phyloP scores from a whole-genome alignment of 2,329 filamentous ascomycete species.

The Cucurbitaria berberidis region DNA sequence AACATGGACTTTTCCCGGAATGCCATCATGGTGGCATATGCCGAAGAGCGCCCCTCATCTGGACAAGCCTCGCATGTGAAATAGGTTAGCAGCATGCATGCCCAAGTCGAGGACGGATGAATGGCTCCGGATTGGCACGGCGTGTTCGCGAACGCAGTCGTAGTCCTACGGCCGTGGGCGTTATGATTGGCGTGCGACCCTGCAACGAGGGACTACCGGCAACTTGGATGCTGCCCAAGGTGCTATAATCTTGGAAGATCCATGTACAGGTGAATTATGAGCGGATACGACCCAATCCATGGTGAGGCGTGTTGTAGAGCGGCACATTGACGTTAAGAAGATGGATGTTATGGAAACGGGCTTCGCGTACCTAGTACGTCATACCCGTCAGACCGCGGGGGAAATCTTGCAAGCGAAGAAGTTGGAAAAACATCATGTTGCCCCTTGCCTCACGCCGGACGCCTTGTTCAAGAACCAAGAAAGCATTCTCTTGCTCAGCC shows the following conservation, averaged over 20 bases:
- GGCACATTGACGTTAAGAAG: slow-evolving; percentile 1
- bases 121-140: not conserved
- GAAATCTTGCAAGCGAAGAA: slow-evolving; percentile 17
- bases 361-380: slow-evolving; percentile 14
- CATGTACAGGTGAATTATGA: too few relatives aligned
- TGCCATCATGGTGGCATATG: slow-evolving; percentile 10
- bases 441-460: slow-evolving; percentile 4
- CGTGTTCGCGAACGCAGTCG: not conserved
- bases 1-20: slow-evolving; percentile 14
- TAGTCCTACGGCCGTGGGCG: not conserved
- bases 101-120: not conserved
- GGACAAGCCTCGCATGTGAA: not conserved
- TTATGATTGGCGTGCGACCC: not conserved
- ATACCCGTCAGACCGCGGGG: slow-evolving; percentile 12
- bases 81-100: not conserved
- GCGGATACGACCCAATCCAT: too few relatives aligned
- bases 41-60: slow-evolving; percentile 1
- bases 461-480: slow-evolving; percentile 19
- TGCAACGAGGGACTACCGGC: not conserved
- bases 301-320: slow-evolving; percentile 2
- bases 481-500: slow-evolving; percentile 14
- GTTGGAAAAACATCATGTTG: slow-evolving; percentile 5
- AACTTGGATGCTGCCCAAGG: slow-evolving; percentile 4
- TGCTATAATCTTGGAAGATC: not conserved
- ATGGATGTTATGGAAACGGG: slow-evolving; percentile 2